Conservation (phyloP, 768 basidiomycete species). For the Termitomyces sp. region DNA sequence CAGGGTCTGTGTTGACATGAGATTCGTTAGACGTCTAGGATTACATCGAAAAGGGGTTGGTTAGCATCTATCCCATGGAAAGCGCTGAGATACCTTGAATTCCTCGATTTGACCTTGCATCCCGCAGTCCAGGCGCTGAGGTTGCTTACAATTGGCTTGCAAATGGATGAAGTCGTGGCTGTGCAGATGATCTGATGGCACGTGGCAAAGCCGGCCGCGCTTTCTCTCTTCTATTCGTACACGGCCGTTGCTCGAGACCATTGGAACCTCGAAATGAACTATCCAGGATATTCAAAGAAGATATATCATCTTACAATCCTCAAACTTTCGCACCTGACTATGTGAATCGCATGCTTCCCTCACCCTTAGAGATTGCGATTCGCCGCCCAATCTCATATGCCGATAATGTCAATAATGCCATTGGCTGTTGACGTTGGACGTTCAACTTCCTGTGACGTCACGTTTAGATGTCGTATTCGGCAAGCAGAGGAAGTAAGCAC, state of each 20-base stretch:
- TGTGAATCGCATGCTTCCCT: not conserved
- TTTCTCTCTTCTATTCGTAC: not conserved
- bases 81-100: not conserved
- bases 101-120: not conserved
- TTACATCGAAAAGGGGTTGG: no score
- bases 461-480: not conserved
- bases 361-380: not conserved
- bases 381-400: not conserved
- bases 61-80: not conserved
- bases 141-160: no score
- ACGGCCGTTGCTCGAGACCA: not conserved
- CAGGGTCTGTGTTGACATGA: not conserved
- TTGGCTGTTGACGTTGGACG: not conserved
- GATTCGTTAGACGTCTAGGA: not conserved
- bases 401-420: not conserved
- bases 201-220: not conserved
- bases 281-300: not conserved
- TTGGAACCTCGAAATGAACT: not conserved
- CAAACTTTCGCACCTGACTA: not conserved
- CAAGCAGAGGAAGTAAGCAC: not conserved
- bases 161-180: not conserved
- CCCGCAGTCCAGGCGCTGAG: not conserved
- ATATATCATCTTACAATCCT: not conserved
- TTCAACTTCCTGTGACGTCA: not conserved
- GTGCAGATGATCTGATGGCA: not conserved